phyloP scores from a whole-genome alignment of 306 rosid genomes.

The Quercus parvula region DNA sequence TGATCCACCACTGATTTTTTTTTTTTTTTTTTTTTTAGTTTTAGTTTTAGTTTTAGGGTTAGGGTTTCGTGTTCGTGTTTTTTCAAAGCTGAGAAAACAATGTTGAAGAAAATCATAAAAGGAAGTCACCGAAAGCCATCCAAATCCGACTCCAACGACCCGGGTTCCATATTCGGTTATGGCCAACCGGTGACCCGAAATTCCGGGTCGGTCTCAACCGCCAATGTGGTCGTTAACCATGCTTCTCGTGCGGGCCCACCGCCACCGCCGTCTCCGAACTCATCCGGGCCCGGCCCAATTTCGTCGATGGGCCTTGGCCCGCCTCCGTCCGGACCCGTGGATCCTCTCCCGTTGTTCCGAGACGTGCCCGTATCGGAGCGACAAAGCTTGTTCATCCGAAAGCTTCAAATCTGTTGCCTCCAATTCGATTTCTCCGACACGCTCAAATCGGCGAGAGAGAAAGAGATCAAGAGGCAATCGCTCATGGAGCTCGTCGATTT shows the following conservation, averaged over 20 bases:
- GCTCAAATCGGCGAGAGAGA: slow-evolving; percentile 65
- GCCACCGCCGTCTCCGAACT: slow-evolving; percentile 17
- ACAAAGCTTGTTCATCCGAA: slow-evolving; percentile 60
- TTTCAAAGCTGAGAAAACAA: slow-evolving; percentile 17
- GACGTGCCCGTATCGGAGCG: slow-evolving; percentile 68
- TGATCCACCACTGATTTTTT: slow-evolving; percentile 3
- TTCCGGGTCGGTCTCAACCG: slow-evolving; percentile 33
- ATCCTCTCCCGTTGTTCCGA: slow-evolving; percentile 64
- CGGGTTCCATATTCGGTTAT: slow-evolving; percentile 30
- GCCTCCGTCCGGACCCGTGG: slow-evolving; percentile 55
- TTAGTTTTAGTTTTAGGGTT: slow-evolving; percentile 39
- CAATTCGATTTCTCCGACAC: slow-evolving; percentile 75
- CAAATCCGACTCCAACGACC: slow-evolving; percentile 72
- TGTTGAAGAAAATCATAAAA: slow-evolving; percentile 88
- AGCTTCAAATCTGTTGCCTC: slow-evolving; percentile 66
- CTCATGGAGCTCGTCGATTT: slow-evolving; percentile 84
- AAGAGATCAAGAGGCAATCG: slow-evolving; percentile 82
- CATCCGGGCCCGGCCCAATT: slow-evolving; percentile 1
- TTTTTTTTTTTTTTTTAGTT: not conserved
- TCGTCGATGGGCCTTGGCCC: slow-evolving; percentile 5
- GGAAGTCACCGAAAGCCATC: slow-evolving; percentile 83
- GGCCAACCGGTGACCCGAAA: slow-evolving; percentile 40
- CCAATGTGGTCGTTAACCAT: slow-evolving; percentile 67
- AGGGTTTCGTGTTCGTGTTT: slow-evolving; percentile 35
- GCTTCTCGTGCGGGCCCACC: slow-evolving; percentile 58